Conservation (phyloP, 306 rosid species). For the Trifolium dubium region DNA sequence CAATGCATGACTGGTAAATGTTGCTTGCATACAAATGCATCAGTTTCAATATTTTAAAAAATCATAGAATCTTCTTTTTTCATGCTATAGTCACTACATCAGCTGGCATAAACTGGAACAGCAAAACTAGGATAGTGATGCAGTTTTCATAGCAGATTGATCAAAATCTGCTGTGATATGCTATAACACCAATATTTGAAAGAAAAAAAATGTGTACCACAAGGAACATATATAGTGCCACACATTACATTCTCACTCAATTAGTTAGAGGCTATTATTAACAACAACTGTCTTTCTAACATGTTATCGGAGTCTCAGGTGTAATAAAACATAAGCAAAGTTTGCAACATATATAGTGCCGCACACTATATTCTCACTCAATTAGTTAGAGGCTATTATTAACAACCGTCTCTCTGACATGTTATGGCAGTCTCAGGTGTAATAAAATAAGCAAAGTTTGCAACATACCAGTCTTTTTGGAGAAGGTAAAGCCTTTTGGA, state of each 20-base stretch:
- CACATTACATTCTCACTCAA: background rate
- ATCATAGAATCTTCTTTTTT: too few species aligned
- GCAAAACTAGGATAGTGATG: background rate
- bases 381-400: background rate
- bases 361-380: background rate
- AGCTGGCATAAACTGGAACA: too few species aligned
- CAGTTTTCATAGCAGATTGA: background rate
- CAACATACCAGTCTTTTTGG: constrained; percentile 83
- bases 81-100: too few species aligned
- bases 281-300: background rate
- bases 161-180: background rate
- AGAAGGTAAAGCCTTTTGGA: constrained; percentile 62
- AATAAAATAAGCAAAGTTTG: constrained; percentile 21
- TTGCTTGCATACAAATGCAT: too few species aligned
- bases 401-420: background rate
- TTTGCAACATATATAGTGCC: constrained; percentile 36
- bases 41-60: too few species aligned
- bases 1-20: too few species aligned
- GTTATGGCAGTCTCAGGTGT: constrained; percentile 3
- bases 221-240: background rate
- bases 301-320: background rate
- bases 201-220: background rate
- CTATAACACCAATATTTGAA: background rate
- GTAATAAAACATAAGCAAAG: constrained; percentile 28
- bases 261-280: background rate